Evolutionary conservation across 441 rosid genomes (phyloP).

Genomic region (Erodium trifolium): DNA sequence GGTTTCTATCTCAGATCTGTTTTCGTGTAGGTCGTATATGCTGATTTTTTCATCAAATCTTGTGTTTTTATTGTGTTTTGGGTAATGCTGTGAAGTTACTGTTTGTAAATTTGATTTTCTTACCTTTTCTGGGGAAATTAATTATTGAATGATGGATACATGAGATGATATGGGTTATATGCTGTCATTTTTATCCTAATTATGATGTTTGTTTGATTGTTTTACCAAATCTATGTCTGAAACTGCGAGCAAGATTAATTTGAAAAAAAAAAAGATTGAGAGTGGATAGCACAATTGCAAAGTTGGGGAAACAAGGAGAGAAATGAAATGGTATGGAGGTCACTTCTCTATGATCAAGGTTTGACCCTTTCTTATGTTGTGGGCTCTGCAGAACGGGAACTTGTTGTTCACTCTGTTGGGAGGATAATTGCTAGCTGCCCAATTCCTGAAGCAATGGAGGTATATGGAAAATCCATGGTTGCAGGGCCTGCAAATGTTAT

Average conservation of each 20-base stretch:
- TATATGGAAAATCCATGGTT: conserved; percentile 52
- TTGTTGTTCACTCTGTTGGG: neutral
- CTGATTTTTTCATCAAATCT: neutral
- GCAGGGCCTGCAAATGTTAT: conserved; percentile 68
- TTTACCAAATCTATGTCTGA: neutral
- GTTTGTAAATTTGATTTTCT: neutral
- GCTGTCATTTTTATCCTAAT: neutral
- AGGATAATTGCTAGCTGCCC: neutral
- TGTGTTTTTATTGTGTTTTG: conserved; percentile 3
- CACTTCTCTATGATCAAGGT: neutral
- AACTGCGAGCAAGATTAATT: neutral
- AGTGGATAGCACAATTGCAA: neutral
- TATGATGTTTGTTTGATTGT: neutral
- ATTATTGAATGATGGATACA: too few species aligned
- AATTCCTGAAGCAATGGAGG: conserved; percentile 53
- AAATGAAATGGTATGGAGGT: neutral
- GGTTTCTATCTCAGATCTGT: conserved; percentile 1
- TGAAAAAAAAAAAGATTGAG: neutral
- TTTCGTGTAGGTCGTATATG: neutral
- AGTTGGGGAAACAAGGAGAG: neutral
- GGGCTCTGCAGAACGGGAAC: conserved; percentile 9
- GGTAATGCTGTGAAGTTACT: neutral
- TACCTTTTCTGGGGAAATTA: neutral
- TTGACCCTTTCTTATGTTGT: conserved; percentile 11
- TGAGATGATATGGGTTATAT: neutral